Evolutionary conservation across 2,329 filamentous ascomycete genomes (phyloP), one percentile per base, ranked within the genome.

Genomic region (Fusarium aywerte): DNA sequence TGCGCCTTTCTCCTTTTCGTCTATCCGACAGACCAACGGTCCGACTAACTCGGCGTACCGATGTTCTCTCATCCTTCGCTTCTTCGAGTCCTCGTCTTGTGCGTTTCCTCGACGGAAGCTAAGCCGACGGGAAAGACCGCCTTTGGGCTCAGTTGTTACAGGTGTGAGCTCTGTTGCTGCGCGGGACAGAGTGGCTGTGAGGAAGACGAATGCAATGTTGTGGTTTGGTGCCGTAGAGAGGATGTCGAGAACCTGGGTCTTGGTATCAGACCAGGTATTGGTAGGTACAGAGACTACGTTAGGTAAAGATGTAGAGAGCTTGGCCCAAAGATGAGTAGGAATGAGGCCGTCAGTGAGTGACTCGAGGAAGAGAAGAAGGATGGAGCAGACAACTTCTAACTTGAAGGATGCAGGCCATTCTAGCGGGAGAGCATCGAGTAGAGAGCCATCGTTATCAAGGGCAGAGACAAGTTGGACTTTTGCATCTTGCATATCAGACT

Each of bases 151-250:
- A 45, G 36, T 73, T 62, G 60, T 82, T 72, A 45, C 23, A 70
- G 84, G 38, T 74, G 76, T 77, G 7, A 88, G 76, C 54, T 88
- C 86, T 1, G 79, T 76, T 3, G 83, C 80, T 2, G 87, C 79
- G 5, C 83, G 81, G 3, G 83, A 79, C 1, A 97, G 83, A 78
- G 93, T 94, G 10, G 92, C 89, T 0, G 90, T 92, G 16, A 97
- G 81, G 67, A 97, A 93, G 3, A 97, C 91, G 73, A 97, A 97
- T 0, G 91, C 91, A 55, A 97, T 94, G 74, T 93, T 96, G 78
- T 97, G 91, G 48, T 90, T 90, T 0, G 93, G 91, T 0, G 87
- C 85, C 3, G 85, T 82, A 0, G 90, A 86, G 3, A 97, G 84
- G 3, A 90, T 85, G 68, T 97, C 94, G 7, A 97, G 86, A 3